Base-by-base conservation (phyloP, 768 basidiomycete genomes). In the Xerocomellus amylosporus region DNA sequence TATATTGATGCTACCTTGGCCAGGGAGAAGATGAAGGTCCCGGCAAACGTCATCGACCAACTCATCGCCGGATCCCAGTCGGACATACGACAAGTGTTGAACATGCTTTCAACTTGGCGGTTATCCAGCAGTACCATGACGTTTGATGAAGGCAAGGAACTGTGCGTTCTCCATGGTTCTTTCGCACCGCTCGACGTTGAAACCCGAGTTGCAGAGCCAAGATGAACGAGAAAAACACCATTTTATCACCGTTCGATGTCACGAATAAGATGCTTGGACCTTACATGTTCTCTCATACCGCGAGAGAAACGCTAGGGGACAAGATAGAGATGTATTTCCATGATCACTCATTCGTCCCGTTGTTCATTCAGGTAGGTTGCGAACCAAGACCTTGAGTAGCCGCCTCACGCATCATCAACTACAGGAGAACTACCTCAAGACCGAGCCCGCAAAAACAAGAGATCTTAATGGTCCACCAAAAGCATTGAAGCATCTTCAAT, bases 101-200 rank as follows among this genome's bases (percentile, higher is more conserved):
- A 98, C 69, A 98, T 99, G 93, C 76, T 99, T 13, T 96, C 97
- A 5, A 98, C 96, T 0, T 98, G 93, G 91, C 93, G 87, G 64
- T 72, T 98, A n/a, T 88, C 88, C 9, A 87, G 76, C 57, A 70
- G 79, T 51, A 78, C 82, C 3, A 92, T 99, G 87, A 80, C 86
- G 60, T 98, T 92, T 67, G 95, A 98, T 59, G 85, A 97, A 63
- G 83, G 93, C 51, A 97, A 98, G 69, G 71, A 77, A n/a, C 75
- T 98, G 95, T 98, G 64, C 51, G 90, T 79, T 10, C 3, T 31
- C 9, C 15, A 2, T 36, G 9, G 5, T 10, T 22, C 41, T 8
- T 15, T n/a, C 44, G 26, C 38, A 22, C 33, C 9, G n/a, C 14
- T 9, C 37, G 49, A 15, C 5, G 30, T 15, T 64, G 51, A 66